These are phyloP conservation scores for Sodiomyces alkalinus DNA, from an alignment of 2,329 filamentous ascomycete species.

Conservation along the genomic window DNA sequence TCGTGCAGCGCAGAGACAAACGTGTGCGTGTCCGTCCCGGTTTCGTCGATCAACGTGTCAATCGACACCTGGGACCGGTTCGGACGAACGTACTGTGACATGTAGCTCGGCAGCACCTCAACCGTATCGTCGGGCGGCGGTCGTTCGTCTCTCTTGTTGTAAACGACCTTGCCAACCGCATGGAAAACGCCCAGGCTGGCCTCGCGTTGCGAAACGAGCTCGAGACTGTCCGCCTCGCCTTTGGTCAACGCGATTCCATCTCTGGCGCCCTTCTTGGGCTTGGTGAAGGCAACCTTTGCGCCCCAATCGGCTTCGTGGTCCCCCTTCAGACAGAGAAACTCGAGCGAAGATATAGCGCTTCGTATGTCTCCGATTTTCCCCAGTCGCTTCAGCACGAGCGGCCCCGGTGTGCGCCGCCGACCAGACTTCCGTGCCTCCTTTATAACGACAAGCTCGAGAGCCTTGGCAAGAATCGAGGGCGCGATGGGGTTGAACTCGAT, in stretches of 20 bases:
- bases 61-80: constrained; percentile 51
- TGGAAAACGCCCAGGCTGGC: constrained; percentile 90
- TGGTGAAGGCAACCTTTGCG: constrained; percentile 55
- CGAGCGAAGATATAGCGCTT: constrained; percentile 79
- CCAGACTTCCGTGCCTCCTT: constrained; percentile 76
- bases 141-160: constrained; percentile 71
- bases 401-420: constrained; percentile 59
- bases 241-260: constrained; percentile 48
- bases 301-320: constrained; percentile 64
- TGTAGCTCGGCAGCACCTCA: constrained; percentile 43
- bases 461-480: constrained; percentile 70
- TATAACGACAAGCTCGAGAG: constrained; percentile 63
- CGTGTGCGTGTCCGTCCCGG: constrained; percentile 79
- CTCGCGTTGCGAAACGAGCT: constrained; percentile 74
- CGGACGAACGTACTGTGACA: constrained; percentile 41
- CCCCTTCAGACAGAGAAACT: constrained; percentile 79
- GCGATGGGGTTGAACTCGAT: constrained; percentile 94
- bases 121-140: constrained; percentile 23
- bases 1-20: constrained; percentile 87
- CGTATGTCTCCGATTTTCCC: constrained; percentile 84
- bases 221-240: constrained; percentile 64
- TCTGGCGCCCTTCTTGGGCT: constrained; percentile 45
- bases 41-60: constrained; percentile 77
- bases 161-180: constrained; percentile 86
- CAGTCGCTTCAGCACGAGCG: constrained; percentile 60